A percentile compares a stretch with the other conserved stretches of the same genome.
These are phyloP conservation scores for Yarrowia sp. DNA, from an alignment of 805 yeast species.

Conservation along the genomic window DNA sequence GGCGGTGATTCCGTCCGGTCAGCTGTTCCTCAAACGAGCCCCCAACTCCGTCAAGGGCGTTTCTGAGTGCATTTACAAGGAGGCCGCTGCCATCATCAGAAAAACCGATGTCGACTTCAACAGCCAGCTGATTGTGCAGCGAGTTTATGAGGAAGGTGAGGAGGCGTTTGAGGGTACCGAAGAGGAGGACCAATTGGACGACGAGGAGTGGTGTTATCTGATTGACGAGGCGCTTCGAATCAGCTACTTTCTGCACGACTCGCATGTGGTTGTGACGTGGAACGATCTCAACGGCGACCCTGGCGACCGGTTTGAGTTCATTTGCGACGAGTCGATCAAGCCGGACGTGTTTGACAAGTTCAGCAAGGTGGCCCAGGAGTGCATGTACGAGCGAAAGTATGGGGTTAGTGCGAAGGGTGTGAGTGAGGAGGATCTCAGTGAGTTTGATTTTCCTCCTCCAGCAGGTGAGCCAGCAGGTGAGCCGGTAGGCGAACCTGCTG, in stretches of 20 bases:
- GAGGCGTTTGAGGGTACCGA: conserved; percentile 59
- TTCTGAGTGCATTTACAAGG: conserved; percentile 72
- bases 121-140: conserved; percentile 73
- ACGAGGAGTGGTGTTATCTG: conserved; percentile 71
- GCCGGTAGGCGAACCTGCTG: not conserved
- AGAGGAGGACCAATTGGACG: conserved; percentile 55
- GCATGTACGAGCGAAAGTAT: conserved; percentile 80
- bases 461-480: not conserved
- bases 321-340: conserved; percentile 65
- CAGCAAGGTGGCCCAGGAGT: conserved; percentile 64
- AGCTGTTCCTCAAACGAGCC: conserved; percentile 73
- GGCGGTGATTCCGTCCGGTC: conserved; percentile 77
- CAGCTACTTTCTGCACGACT: conserved; percentile 59
- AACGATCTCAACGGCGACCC: conserved; percentile 81
- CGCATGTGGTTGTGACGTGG: conserved; percentile 74
- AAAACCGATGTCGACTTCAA: conserved; percentile 69
- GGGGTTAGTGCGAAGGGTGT: conserved; percentile 57
- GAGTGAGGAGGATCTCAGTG: conserved; percentile 58
- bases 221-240: conserved; percentile 68
- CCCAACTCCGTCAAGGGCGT: conserved; percentile 87
- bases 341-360: conserved; percentile 62
- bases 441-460: conserved; percentile 58
- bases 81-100: conserved; percentile 76
- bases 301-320: conserved; percentile 84
- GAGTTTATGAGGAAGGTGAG: conserved; percentile 73